These are phyloP conservation scores for Cercophora scortea DNA, from an alignment of 495 filamentous ascomycete genomes.

Conservation along the genomic window DNA sequence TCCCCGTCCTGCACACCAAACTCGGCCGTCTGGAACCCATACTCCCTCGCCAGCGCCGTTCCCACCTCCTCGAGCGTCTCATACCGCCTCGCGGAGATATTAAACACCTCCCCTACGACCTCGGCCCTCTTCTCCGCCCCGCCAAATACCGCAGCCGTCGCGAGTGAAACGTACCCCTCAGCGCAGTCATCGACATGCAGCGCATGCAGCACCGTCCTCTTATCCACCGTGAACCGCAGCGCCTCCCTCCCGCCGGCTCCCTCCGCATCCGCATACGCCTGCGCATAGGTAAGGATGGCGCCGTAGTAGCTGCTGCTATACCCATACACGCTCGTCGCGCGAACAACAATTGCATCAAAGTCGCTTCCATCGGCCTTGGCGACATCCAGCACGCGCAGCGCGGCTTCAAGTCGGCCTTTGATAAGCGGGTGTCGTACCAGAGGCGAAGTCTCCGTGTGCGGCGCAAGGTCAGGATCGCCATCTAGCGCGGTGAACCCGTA, in stretches of 20 bases:
- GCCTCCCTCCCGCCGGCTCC: conserved; percentile 4
- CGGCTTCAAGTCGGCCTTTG: conserved; percentile 4
- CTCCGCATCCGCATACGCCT: conserved; percentile 8
- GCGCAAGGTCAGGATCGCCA: conserved; percentile 17
- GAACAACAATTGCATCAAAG: conserved; percentile 30
- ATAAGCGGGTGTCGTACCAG: conserved; percentile 15
- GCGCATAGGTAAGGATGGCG: conserved; percentile 19
- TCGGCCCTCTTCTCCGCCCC: not conserved
- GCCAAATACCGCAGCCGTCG: conserved; percentile 1
- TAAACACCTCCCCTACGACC: conserved; percentile 30
- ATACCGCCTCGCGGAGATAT: conserved; percentile 29
- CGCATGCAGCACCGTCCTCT: conserved; percentile 30
- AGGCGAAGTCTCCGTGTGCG: conserved; percentile 30
- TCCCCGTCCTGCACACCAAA: conserved; percentile 7
- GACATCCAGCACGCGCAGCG: conserved; percentile 19
- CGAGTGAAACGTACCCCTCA: conserved; percentile 34
- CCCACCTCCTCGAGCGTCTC: conserved; percentile 30
- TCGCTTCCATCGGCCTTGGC: conserved; percentile 6
- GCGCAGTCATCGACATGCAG: conserved; percentile 39
- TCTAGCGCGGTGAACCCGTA: conserved; percentile 30
- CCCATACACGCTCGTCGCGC: conserved; percentile 33
- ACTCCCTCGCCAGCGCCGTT: conserved; percentile 25
- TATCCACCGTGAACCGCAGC: conserved; percentile 19
- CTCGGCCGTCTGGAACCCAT: conserved; percentile 16
- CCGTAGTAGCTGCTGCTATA: conserved; percentile 32